Evolutionary conservation across 2,329 filamentous ascomycete genomes (phyloP), one percentile per base, ranked within the genome.

Genomic region (Ophiostoma australiae): DNA sequence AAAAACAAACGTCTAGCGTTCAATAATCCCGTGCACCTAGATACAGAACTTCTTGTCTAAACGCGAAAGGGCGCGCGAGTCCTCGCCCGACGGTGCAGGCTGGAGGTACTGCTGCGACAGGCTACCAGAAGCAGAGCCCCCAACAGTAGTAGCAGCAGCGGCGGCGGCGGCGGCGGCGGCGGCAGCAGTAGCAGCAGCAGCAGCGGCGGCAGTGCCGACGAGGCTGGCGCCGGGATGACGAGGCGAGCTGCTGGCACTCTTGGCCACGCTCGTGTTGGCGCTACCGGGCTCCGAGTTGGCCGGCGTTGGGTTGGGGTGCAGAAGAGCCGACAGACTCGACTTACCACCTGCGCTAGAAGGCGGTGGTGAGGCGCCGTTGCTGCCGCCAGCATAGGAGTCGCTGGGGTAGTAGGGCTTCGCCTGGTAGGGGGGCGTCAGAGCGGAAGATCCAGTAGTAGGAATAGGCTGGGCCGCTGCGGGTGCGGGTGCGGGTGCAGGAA

Each of bases 301-400:
- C 44, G 81, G 81, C 1, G 82, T 82, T 2, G 86, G 82, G 75
- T 87, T 82, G 2, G 86, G 82, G 75, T 87, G 85, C n/a, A 86
- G 78, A 20, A 81, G 77, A 2, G 81, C 81, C 13, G 84, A 83
- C 15, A 86, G 75, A 76, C 81, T 84, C 2, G 83, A 80, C 78
- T 80, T 84, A 76, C 81, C 79, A 41, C 72, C 55, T 65, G 74
- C 10, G 74, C n/a, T 31, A 1, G 63, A 70, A 20, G 75, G 69
- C 39, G 67, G 63, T 2, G 69, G 44, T 20, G 72, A 73, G 20
- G 23, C 37, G 58, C 75, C 73, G 31, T 72, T 70, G 44, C 67
- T 82, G 17, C 44, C 7, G 76, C 3, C 81, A 77, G 63, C 35
- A 8, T 66, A 66, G 4, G 63, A 13, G 6, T 66, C 63, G 35